Base-by-base conservation (phyloP, 768 basidiomycete genomes). In the Suillus occidentalis region DNA sequence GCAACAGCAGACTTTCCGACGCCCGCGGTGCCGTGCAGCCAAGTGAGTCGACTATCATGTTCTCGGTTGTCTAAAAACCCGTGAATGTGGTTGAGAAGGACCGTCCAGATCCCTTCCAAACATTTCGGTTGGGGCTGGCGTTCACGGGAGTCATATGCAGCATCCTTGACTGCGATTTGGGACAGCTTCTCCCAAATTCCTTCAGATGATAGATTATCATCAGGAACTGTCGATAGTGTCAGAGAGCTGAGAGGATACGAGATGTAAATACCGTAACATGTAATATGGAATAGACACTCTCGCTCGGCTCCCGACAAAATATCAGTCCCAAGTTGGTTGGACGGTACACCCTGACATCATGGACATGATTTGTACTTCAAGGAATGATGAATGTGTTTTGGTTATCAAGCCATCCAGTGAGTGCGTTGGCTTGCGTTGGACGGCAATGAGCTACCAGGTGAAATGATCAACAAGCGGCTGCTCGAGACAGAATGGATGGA, bases 1-100 rank as follows among this genome's bases (percentile, higher is more conserved):
- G 49, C 49, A 25, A 50, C 49, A 25, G 49, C 49, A 50, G 49
- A 50, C 49, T 50, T 50, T 50, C 49, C 49, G 25, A 50, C 49
- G 25, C 49, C 49, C 25, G 49, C 49, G 2, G 49, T 50, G 14
- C 49, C 25, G 9, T 50, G 49, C 49, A 50, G 14, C 49, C 49
- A 50, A 14, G 25, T 50, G 22, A 50, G 49, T 50, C 25, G 49
- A 14, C 49, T 50, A 12, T 4, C 18, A 18, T 49, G 5, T 2
- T 25, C 49, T 25, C 22, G 22, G 0, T 50, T 25, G 25, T 50
- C 49, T 25, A 25, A 50, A 14, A 50, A 14, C 3, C 9, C 49
- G 22, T 50, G 13, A 13, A 50, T 50, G 49, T 25, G 25, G 49
- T 49, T 22, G 22, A 50, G 49, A 25, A 50, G 49, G 25, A 22